Evolutionary conservation across 768 basidiomycete species (phyloP), one percentile per base, ranked within the genome.

Genomic region (Krasilnikovozyma curviuscula): DNA sequence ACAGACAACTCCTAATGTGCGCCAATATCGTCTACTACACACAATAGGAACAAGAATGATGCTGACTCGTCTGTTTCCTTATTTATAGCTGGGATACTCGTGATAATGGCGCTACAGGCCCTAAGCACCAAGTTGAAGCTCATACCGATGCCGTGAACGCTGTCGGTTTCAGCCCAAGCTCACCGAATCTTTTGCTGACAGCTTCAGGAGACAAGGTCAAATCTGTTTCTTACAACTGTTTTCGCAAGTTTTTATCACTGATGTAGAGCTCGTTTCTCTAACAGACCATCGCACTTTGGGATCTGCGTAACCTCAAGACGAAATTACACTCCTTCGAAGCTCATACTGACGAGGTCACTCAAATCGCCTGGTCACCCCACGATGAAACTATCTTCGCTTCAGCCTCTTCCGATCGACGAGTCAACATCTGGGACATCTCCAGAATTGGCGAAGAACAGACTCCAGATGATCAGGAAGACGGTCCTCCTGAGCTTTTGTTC

Each of bases 391-490:
- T 97, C 42, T 97, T 98, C 55, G 91, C 91, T 0, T 91, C 86
- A 3, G 86, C 86, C 1, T 86, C 84, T 3, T 80, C 84, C 52
- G 93, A 98, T 62, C 74, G 93, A 35, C 72, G 93, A 9, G 74
- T 98, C 54, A 89, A 93, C 57, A 69, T 97, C 40, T 98, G 93
- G 93, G 89, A 98, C 67, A 64, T 95, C 49, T 72, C 76, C 21
- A 74, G 80, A 52, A 91, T 95, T 53, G 93, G 93, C 1, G 74
- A 80, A 33, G 93, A 98, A 63, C 93, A 98, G 64, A 83, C 85
- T 1, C 93, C 91, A 3, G 93, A 98, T 55, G 93, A 98, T 60
- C 83, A 86, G 50, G 93, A 98, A 63, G 93, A 98, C 59, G 93
- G 93, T 1, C 88, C 93, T 14, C 93, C 93, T 1, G 93, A 98